Conservation (phyloP, 495 filamentous ascomycete genomes). For the Neurospora sp. region DNA sequence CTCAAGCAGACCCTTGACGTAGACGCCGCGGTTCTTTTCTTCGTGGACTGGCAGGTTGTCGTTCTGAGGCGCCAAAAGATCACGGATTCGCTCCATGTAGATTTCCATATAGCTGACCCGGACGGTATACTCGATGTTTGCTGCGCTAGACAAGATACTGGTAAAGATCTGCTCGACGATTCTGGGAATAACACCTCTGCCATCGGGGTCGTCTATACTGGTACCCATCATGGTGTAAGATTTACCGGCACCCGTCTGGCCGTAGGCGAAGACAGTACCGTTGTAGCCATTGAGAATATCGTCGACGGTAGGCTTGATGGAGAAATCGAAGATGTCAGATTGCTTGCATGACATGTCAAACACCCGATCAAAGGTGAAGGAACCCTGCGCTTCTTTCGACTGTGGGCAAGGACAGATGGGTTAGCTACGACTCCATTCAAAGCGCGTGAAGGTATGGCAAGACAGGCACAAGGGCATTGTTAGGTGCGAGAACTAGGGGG, state of each 20-base stretch:
- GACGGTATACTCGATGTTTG: constrained; percentile 95
- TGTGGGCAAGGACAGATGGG: constrained; percentile 21
- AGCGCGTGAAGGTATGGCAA: background rate
- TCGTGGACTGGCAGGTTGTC: constrained; percentile 96
- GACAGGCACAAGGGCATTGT: background rate
- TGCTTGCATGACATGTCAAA: constrained; percentile 88
- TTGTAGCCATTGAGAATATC: constrained; percentile 99
- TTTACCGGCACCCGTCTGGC: constrained; percentile 96
- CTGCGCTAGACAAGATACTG: constrained; percentile 80
- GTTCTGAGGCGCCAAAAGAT: constrained; percentile 82
- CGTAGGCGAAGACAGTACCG: constrained; percentile 97
- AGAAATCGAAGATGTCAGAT: constrained; percentile 90
- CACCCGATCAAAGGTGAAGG: constrained; percentile 95
- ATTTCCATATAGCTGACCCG: constrained; percentile 99
- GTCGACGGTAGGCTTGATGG: constrained; percentile 90
- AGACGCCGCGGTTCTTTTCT: constrained; percentile 91
- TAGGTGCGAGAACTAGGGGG: background rate
- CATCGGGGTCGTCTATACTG: constrained; percentile 83
- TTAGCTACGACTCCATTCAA: background rate
- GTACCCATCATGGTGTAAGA: constrained; percentile 99
- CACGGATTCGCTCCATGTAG: constrained; percentile 97
- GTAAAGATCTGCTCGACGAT: constrained; percentile 98
- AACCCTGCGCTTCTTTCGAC: constrained; percentile 72
- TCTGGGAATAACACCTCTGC: constrained; percentile 89
- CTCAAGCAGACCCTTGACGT: constrained; percentile 91